These are phyloP conservation scores for Hsuehochloa calcarea DNA, from an alignment of 176 grass and related monocot species.

Conservation along the genomic window DNA sequence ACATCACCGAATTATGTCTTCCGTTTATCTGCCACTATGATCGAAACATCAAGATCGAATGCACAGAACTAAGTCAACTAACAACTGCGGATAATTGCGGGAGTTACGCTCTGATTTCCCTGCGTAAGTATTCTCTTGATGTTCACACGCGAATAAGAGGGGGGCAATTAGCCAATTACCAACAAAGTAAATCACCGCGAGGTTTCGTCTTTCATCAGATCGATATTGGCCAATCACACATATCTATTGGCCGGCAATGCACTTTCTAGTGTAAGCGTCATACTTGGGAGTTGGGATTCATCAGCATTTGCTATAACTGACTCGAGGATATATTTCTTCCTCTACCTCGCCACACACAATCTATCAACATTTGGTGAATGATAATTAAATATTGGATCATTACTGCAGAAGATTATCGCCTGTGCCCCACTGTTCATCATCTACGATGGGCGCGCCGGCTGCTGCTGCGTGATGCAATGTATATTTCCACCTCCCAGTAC, in stretches of 20 bases:
- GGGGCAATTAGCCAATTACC: background rate
- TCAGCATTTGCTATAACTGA: background rate
- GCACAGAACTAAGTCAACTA: background rate
- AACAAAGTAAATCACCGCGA: background rate
- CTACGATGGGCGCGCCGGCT: constrained; percentile 41
- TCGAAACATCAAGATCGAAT: background rate
- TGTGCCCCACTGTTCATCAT: background rate
- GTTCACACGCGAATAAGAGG: background rate
- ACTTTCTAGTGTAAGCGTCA: background rate
- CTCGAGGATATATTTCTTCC: background rate
- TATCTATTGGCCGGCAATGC: background rate
- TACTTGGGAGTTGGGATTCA: background rate
- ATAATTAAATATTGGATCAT: background rate
- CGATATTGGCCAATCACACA: background rate
- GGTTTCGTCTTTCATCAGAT: background rate
- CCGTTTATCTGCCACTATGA: background rate
- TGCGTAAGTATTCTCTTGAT: background rate
- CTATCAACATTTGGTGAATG: background rate
- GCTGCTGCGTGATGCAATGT: constrained; percentile 96
- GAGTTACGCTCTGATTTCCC: background rate
- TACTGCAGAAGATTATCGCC: background rate
- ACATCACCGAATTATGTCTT: background rate
- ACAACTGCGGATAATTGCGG: background rate
- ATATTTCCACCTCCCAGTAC: constrained; percentile 87
- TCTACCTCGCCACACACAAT: background rate